Evolutionary conservation across 768 basidiomycete species (phyloP).

Genomic region (Thelephora aurantiotincta): DNA sequence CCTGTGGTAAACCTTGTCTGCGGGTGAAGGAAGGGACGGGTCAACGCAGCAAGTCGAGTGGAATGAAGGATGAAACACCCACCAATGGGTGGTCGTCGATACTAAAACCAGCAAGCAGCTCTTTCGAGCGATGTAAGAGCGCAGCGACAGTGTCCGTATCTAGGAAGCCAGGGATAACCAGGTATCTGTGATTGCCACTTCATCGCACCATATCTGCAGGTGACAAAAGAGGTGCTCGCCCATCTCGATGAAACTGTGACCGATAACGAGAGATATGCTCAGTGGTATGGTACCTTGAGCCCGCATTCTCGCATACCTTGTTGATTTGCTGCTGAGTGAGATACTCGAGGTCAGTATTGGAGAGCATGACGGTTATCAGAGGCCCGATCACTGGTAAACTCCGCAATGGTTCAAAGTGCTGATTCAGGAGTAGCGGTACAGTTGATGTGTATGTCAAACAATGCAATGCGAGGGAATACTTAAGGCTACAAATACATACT

Average conservation of each 20-base stretch:
- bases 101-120: conserved; percentile 68
- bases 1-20: conserved; percentile 87
- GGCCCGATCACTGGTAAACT: background rate
- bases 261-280: background rate
- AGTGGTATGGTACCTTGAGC: background rate
- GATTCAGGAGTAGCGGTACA: too few species aligned
- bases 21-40: background rate
- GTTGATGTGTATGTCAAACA: too few species aligned
- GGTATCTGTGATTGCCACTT: conserved; percentile 38
- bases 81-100: conserved; percentile 74
- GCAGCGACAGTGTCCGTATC: conserved; percentile 35
- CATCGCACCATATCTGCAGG: conserved; percentile 3
- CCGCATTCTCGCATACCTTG: conserved; percentile 24
- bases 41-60: background rate
- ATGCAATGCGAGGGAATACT: too few species aligned
- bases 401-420: background rate
- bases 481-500: too few species aligned
- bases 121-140: conserved; percentile 56
- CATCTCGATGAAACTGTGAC: conserved; percentile 40
- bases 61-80: conserved; percentile 10
- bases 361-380: too few species aligned
- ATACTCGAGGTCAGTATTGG: conserved; percentile 22
- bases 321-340: conserved; percentile 43
- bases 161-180: conserved; percentile 67
- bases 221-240: conserved; percentile 23